Evolutionary conservation across 139 green algal genomes (phyloP), one percentile per base, ranked within the genome.

Genomic region (Chlamydomonas incerta): DNA sequence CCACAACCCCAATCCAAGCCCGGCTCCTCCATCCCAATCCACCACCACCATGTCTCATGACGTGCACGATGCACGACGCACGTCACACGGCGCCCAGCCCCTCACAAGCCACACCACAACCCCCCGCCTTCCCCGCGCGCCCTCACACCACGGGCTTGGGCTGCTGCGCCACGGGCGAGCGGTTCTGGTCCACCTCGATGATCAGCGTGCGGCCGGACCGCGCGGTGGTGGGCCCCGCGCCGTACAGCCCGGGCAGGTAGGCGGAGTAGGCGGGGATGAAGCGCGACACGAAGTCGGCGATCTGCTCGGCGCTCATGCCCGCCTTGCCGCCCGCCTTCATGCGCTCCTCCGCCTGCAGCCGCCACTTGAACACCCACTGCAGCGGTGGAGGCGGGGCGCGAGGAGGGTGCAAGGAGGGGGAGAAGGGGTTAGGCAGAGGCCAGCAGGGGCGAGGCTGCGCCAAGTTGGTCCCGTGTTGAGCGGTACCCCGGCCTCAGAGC

Each of bases 211-310:
- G 90, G 18, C 92, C 93, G 2, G 82, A 47, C 0, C 72, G 47
- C 0, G 90, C 92, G 0, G 95, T 98, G 33, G 95, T 97, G 37
- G 96, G 96, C 0, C 96, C 96, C 3, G 89, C 60, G 0, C 10
- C 13, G 83, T 93, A 94, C 63, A 98, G 88, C 37, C 83, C 89
- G 14, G 96, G 96, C 89, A 99, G 90, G 89, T 99, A 99, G n/a
- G 94, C 95, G 52, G 93, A 85, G 91, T 99, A 99, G 3, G 98
- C 97, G 8, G 98, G 98, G 87, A 98, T 98, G 93, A 97, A 99
- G 47, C 96, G 89, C 55, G 94, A 90, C 65, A 99, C 96, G 94
- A 99, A 99, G 80, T 97, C 95, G 15, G 87, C 90, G 23, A 97
- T 91, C 91, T 96, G 91, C 62, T 95, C 96, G 69, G 99, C 95